Evolutionary conservation across 805 yeast genomes (phyloP).

Genomic region (Tetrapisispora nanseiensis): DNA sequence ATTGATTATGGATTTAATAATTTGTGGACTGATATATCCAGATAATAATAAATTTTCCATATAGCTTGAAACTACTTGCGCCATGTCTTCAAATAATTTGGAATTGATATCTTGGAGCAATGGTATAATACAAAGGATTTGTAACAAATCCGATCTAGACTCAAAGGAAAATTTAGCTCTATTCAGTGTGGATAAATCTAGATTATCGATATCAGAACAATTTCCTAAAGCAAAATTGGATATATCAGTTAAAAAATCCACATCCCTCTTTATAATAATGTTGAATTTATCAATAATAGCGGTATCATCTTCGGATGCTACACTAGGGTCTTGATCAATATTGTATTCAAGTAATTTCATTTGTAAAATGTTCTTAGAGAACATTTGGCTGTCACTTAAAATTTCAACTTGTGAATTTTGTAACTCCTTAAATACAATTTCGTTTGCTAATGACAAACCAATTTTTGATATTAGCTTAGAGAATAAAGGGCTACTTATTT

Average conservation of each 20-base stretch:
- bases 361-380: neutral
- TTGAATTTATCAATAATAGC: conserved; percentile 8
- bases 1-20: conserved; percentile 36
- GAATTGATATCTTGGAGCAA: conserved; percentile 38
- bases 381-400: neutral
- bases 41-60: conserved; percentile 40
- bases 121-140: conserved; percentile 26
- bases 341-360: neutral
- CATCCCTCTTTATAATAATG: conserved; percentile 28
- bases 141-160: conserved; percentile 32
- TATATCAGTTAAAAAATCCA: conserved; percentile 22
- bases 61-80: conserved; percentile 39
- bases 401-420: too few species aligned
- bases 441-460: conserved; percentile 14
- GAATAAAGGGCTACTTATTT: conserved; percentile 21
- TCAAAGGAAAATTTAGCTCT: conserved; percentile 16
- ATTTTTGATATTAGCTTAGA: conserved; percentile 15
- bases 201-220: conserved; percentile 10
- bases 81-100: conserved; percentile 35
- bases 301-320: conserved; percentile 9
- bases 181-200: conserved; percentile 14
- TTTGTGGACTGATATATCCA: conserved; percentile 11
- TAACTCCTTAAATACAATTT: neutral
- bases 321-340: conserved; percentile 1
- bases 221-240: conserved; percentile 21